Evolutionary conservation across 1,284 basidiomycete genomes (phyloP).

Genomic region (Boletellus sp.): DNA sequence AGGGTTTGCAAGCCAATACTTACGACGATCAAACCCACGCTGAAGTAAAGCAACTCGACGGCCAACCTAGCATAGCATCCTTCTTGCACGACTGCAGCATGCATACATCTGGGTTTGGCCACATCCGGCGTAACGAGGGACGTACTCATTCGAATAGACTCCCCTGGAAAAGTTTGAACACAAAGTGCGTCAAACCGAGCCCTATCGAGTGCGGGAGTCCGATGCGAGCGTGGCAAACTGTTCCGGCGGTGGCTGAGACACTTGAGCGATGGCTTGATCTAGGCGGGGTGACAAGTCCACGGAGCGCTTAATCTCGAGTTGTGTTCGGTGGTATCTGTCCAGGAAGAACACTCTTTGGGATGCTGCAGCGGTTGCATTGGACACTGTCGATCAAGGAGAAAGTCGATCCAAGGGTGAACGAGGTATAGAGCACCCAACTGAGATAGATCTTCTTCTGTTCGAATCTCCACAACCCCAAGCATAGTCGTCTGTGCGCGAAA

Average conservation of each 20-base stretch:
- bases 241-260: conserved; percentile 21
- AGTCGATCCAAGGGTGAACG: no score
- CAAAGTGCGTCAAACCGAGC: conserved; percentile 32
- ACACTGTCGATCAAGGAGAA: no score
- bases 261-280: conserved; percentile 29
- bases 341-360: conserved; percentile 20
- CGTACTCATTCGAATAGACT: conserved; percentile 28
- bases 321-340: conserved; percentile 27
- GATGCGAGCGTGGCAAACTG: conserved; percentile 29
- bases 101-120: conserved; percentile 28
- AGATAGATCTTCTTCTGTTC: no score
- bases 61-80: conserved; percentile 30
- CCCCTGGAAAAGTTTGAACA: conserved; percentile 27
- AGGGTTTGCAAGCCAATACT: conserved; percentile 29
- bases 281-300: conserved; percentile 29
- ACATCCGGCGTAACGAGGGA: conserved; percentile 31
- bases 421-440: no score
- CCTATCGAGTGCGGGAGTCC: conserved; percentile 30
- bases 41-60: conserved; percentile 7
- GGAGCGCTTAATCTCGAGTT: conserved; percentile 33
- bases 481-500: no score
- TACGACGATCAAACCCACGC: conserved; percentile 8
- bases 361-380: not conserved
- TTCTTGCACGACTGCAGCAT: conserved; percentile 34
- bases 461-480: no score